These are phyloP conservation scores for Yamadazyma membranifaciens DNA, from an alignment of 1,139 yeast genomes.

Conservation along the genomic window DNA sequence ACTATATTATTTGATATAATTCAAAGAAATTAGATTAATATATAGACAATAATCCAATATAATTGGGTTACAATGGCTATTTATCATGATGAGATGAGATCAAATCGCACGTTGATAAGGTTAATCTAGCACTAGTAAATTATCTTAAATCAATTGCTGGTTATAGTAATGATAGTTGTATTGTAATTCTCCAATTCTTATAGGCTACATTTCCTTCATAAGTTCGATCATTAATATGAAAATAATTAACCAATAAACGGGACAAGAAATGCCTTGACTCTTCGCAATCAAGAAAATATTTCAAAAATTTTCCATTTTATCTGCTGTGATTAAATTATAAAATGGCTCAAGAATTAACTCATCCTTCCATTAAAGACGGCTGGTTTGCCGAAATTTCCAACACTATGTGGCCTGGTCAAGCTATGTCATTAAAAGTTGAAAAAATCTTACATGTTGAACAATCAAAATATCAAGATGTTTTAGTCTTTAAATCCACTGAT, in stretches of 20 bases:
- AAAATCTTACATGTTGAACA: conserved; percentile 76
- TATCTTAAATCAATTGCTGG: too few relatives aligned
- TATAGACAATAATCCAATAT: not conserved
- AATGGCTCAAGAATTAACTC: conserved; percentile 50
- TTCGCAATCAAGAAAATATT: not conserved
- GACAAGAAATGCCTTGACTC: not conserved
- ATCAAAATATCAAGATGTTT: conserved; percentile 84
- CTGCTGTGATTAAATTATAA: not conserved
- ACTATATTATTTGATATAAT: too few relatives aligned
- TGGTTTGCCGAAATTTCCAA: conserved; percentile 90
- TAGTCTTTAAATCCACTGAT: conserved; percentile 82
- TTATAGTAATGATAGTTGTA: not conserved
- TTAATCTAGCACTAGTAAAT: too few relatives aligned
- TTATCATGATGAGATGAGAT: not conserved
- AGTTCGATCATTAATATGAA: not conserved
- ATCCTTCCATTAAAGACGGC: conserved; percentile 74
- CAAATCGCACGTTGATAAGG: conserved; percentile 1
- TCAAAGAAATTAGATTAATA: too few relatives aligned
- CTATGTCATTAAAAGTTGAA: conserved; percentile 81
- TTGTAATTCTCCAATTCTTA: not conserved
- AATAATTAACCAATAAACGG: not conserved
- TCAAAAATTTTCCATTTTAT: conserved; percentile 5
- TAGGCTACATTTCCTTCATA: not conserved
- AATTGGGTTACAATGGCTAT: not conserved
- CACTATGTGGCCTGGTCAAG: conserved; percentile 95